Percentiles rank a stretch among this genome's conserved stretches.
phyloP scores from a whole-genome alignment of 2,329 filamentous ascomycete species.

The Sclerotinia spermophila region DNA sequence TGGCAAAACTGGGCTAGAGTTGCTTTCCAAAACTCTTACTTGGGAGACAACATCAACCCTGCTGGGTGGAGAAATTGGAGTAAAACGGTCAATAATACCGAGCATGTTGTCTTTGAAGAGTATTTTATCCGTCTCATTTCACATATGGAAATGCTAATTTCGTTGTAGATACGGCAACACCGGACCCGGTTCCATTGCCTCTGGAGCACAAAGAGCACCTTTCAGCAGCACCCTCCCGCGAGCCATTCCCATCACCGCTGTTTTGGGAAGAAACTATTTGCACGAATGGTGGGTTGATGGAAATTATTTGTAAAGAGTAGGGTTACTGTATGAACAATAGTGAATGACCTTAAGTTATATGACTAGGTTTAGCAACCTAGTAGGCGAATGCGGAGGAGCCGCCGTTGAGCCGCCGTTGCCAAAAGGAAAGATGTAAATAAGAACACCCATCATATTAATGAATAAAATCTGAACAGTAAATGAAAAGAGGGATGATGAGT shows the following conservation, averaged over 20 bases:
- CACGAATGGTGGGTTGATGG: slow-evolving; percentile 28
- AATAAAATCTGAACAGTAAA: not conserved
- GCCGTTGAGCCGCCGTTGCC: not conserved
- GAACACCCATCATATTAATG: too few relatives aligned
- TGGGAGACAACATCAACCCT: slow-evolving; percentile 48
- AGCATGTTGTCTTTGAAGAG: not conserved
- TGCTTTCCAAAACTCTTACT: slow-evolving; percentile 46
- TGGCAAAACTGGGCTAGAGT: slow-evolving; percentile 49
- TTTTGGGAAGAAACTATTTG: slow-evolving; percentile 22
- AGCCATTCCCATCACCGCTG: slow-evolving; percentile 16
- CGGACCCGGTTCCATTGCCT: slow-evolving; percentile 41
- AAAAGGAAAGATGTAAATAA: not conserved
- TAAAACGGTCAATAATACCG: slow-evolving; percentile 28
- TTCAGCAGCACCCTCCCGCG: slow-evolving; percentile 21
- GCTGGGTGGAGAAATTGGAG: slow-evolving; percentile 51
- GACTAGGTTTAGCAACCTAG: too few relatives aligned
- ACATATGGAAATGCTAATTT: not conserved
- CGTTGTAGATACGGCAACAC: slow-evolving; percentile 42
- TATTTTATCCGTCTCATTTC: not conserved
- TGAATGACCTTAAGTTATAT: too few relatives aligned
- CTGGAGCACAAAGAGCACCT: slow-evolving; percentile 21
- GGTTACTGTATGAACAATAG: too few relatives aligned
- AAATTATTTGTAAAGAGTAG: slow-evolving; percentile 6
- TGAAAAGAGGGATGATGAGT: not conserved
- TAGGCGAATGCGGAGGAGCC: too few relatives aligned